Evolutionary conservation across 805 yeast species (phyloP), one percentile per base, ranked within the genome.

Genomic region (Metschnikowia kunwiensis): DNA sequence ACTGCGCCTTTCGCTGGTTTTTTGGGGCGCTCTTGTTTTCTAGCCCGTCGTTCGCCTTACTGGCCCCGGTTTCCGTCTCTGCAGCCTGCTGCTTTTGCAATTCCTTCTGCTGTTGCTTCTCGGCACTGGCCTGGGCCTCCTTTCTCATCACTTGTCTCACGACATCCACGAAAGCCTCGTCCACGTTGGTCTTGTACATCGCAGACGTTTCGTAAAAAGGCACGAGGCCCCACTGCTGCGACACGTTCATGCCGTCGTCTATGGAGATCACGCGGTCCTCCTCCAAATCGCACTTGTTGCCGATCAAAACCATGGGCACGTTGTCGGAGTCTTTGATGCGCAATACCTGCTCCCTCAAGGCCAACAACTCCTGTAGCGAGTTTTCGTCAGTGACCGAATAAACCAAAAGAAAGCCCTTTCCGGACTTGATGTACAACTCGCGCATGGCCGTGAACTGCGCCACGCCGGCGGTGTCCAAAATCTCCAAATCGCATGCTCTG

Each of bases 361-460:
- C 84, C 51, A 82, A 62, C 44, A 91, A 67, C 60, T 88, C 96
- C 44, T 81, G 74, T 42, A 89, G 65, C 4, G 96, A 76, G 55
- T 71, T 73, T 36, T 72, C 75, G 54, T 76, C 82, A 5, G 79
- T 74, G 10, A 76, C 82, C 0, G 80, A 75, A 47, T 76, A 76
- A 15, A 76, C 82, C 38, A 76, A 59, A 34, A 76, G 55, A 44
- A 76, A 76, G 3, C 82, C 97, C 54, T 83, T 85, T 8, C 97
- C 96, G 31, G 87, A 80, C 49, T 86, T 86, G 54, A 85, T 85
- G 56, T 85, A 85, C 32, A 85, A 61, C 55, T 89, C 96, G 47
- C 97, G 68, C 96, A 91, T 87, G 7, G 96, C 96, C 0, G 95
- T 86, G 67, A 87, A 91, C 63, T 89, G 97, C 15, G 96, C 80